Conservation (phyloP, 371 early-diverging fungal genomes). For the Cokeromyces recurvatus region DNA sequence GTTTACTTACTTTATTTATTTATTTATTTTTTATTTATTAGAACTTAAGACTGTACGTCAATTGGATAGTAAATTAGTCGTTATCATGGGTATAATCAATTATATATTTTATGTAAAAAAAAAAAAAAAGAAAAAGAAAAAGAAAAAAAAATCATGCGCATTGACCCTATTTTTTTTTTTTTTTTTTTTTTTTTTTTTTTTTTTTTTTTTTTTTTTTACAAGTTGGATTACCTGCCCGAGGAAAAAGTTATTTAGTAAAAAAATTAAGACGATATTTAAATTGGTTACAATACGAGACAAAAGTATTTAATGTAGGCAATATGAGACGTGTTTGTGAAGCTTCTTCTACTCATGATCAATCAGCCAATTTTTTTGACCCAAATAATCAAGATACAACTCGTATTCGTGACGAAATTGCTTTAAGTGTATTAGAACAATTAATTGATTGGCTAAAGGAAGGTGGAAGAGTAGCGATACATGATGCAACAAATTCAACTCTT, state of each 20-base stretch:
- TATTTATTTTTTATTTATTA: background rate
- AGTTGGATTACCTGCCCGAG: slow-evolving; percentile 86
- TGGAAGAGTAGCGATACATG: slow-evolving; percentile 84
- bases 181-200: no score
- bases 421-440: slow-evolving; percentile 77
- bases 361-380: slow-evolving; percentile 75
- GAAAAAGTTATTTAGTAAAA: slow-evolving; percentile 86
- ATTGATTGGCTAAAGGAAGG: slow-evolving; percentile 68
- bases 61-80: slow-evolving; percentile 50
- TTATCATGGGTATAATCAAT: slow-evolving; percentile 57
- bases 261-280: slow-evolving; percentile 75
- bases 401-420: slow-evolving; percentile 72
- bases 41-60: slow-evolving; percentile 30
- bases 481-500: slow-evolving; percentile 87
- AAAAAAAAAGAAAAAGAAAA: background rate
- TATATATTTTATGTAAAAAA: background rate
- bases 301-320: slow-evolving; percentile 87
- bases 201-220: background rate
- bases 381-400: slow-evolving; percentile 61
- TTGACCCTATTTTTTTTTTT: no score
- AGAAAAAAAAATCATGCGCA: background rate
- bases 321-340: slow-evolving; percentile 58
- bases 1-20: background rate
- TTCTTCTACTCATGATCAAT: slow-evolving; percentile 37
- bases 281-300: slow-evolving; percentile 66